These are phyloP conservation scores for Zea luxurians DNA, from an alignment of 176 grass and related monocot species.

Conservation along the genomic window DNA sequence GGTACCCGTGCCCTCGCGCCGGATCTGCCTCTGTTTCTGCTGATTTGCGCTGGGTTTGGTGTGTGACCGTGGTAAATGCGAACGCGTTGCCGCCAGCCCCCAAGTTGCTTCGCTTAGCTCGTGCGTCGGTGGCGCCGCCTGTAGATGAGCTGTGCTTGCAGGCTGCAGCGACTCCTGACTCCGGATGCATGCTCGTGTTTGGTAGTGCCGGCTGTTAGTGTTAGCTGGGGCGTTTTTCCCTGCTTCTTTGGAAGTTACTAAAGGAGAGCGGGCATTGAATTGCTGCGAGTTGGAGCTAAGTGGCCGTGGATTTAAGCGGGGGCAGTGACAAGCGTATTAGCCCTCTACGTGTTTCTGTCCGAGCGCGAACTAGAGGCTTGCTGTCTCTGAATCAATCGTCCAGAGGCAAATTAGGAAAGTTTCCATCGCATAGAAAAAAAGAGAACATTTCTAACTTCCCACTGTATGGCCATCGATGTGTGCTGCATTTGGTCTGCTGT, in stretches of 20 bases:
- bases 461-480: not conserved
- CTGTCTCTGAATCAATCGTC: not conserved
- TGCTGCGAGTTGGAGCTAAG: not conserved
- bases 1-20: slow-evolving; percentile 27
- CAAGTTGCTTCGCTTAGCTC: slow-evolving; percentile 15
- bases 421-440: not conserved
- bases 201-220: not conserved
- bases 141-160: not conserved
- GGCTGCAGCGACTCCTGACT: slow-evolving; percentile 20
- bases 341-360: not conserved
- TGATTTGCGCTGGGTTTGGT: slow-evolving; percentile 27
- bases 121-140: slow-evolving; percentile 35
- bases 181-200: slow-evolving; percentile 22
- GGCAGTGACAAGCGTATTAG: not conserved
- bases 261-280: not conserved
- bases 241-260: slow-evolving; percentile 8
- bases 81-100: not conserved
- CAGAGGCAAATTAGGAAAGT: not conserved
- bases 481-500: slow-evolving; percentile 17
- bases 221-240: not conserved
- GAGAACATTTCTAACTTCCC: not conserved
- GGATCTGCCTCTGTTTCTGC: slow-evolving; percentile 42
- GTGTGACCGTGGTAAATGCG: slow-evolving; percentile 14
- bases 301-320: slow-evolving; percentile 22
- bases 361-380: not conserved